Evolutionary conservation across 257 asterid species (phyloP).

Genomic region (Solanum acaule): DNA sequence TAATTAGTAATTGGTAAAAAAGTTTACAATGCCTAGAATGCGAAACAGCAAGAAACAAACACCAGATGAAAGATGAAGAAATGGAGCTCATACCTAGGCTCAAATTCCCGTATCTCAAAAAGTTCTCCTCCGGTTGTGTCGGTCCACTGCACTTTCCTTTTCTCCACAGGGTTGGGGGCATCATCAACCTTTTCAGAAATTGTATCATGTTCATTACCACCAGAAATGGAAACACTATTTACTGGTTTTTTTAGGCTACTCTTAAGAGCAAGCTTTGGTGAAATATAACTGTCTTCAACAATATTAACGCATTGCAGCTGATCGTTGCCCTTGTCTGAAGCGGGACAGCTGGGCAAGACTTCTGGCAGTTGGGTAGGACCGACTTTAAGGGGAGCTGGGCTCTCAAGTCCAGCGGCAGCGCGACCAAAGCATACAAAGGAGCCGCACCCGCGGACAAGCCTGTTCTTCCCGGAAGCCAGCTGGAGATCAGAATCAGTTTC

Average conservation of each 20-base stretch:
- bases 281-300: constrained; percentile 24
- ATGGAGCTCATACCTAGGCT: constrained; percentile 58
- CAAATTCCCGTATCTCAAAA: constrained; percentile 82
- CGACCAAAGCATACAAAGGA: constrained; percentile 84
- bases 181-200: constrained; percentile 22
- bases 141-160: constrained; percentile 90
- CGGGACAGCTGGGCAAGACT: constrained; percentile 26
- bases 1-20: background rate
- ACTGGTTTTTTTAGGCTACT: constrained; percentile 73
- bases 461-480: constrained; percentile 85
- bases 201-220: constrained; percentile 17
- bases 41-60: background rate
- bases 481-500: constrained; percentile 72
- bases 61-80: background rate
- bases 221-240: constrained; percentile 11
- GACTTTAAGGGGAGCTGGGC: constrained; percentile 59
- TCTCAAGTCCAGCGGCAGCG: constrained; percentile 63
- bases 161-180: constrained; percentile 27
- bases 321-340: constrained; percentile 29
- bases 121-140: constrained; percentile 86
- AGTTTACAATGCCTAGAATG: background rate
- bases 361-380: constrained; percentile 60
- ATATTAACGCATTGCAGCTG: constrained; percentile 13
- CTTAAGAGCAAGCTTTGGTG: constrained; percentile 32
- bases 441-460: constrained; percentile 68